These are phyloP conservation scores for Paraglomus brasilianum DNA, from an alignment of 192 early-diverging fungal genomes.

Conservation along the genomic window DNA sequence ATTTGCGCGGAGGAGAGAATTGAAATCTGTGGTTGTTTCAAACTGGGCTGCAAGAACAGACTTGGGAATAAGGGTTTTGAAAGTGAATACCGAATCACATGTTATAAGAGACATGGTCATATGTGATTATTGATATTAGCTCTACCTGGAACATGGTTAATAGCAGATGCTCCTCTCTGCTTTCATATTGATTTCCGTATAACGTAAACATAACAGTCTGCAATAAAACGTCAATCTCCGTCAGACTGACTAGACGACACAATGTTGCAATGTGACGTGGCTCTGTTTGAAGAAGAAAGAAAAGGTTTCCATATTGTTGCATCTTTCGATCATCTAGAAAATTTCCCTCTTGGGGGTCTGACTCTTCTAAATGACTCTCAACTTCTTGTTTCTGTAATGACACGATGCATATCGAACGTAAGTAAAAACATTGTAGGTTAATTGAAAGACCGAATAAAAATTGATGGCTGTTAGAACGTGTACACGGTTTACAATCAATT, in stretches of 20 bases:
- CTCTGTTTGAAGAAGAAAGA: constrained; percentile 89
- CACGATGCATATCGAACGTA: constrained; percentile 3
- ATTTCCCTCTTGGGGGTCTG: constrained; percentile 44
- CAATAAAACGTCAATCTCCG: constrained; percentile 91
- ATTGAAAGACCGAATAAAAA: constrained; percentile 3
- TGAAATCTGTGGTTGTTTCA: constrained; percentile 86
- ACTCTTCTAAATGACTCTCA: constrained; percentile 67
- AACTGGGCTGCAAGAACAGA: constrained; percentile 91
- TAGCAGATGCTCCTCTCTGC: constrained; percentile 91
- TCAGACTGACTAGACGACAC: constrained; percentile 76
- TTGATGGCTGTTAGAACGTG: constrained; percentile 28
- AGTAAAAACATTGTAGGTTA: neutral
- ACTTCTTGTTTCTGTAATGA: constrained; percentile 69
- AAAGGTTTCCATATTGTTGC: constrained; percentile 90
- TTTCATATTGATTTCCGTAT: constrained; percentile 96
- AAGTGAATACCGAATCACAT: neutral
- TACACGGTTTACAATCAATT: neutral
- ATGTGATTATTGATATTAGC: neutral
- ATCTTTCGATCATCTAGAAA: constrained; percentile 78
- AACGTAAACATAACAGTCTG: constrained; percentile 97
- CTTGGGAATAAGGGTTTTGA: constrained; percentile 32
- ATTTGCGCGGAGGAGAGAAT: constrained; percentile 87
- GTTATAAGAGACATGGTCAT: neutral
- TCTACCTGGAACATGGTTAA: constrained; percentile 93
- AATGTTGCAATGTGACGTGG: constrained; percentile 88